Conservation (phyloP, 352 stramenopile species). For the Pythium pyrilobum region DNA sequence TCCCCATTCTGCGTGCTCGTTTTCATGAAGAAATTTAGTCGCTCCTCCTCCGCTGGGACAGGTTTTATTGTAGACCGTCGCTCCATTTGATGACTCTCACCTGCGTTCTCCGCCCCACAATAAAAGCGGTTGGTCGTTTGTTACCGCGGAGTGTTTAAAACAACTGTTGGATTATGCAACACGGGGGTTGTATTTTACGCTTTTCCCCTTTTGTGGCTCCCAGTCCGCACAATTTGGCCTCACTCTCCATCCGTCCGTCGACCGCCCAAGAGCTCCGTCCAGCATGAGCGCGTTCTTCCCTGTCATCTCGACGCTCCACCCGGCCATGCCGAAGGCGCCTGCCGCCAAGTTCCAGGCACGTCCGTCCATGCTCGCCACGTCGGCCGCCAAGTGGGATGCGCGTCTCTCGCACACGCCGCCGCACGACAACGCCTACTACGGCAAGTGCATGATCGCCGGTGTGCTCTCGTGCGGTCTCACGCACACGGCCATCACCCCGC, state of each 20-base stretch:
- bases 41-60: too few relatives aligned
- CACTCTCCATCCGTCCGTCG: constrained; percentile 69
- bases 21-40: too few relatives aligned
- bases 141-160: constrained; percentile 24
- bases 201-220: constrained; percentile 19
- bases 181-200: constrained; percentile 19
- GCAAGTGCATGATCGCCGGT: constrained; percentile 93
- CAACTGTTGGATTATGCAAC: constrained; percentile 10
- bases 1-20: too few relatives aligned
- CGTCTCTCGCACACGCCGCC: constrained; percentile 72
- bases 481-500: constrained; percentile 90
- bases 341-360: constrained; percentile 36
- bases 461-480: constrained; percentile 91
- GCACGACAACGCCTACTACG: constrained; percentile 91
- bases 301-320: constrained; percentile 67
- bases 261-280: constrained; percentile 21
- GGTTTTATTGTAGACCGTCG: too few relatives aligned
- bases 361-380: constrained; percentile 62
- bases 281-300: constrained; percentile 77
- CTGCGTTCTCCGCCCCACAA: too few relatives aligned
- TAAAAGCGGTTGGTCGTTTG: too few relatives aligned
- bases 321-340: constrained; percentile 38
- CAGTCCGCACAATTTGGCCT: constrained; percentile 4
- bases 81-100: too few relatives aligned
- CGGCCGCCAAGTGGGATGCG: constrained; percentile 75